phyloP scores from a whole-genome alignment of 495 filamentous ascomycete genomes.

The Neurospora sp. region DNA sequence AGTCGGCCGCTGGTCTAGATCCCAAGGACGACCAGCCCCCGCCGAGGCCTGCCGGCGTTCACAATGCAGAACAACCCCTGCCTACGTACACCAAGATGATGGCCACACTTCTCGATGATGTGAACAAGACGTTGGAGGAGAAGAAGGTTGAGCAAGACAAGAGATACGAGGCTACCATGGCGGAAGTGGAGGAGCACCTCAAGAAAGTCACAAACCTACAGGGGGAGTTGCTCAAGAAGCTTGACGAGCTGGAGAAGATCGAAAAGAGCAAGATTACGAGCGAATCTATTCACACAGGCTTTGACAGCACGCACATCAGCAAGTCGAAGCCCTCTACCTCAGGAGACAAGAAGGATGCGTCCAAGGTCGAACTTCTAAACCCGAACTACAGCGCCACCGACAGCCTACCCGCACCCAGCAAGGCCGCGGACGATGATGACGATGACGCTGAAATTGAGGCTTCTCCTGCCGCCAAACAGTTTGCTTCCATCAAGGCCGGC shows the following conservation, averaged over 20 bases:
- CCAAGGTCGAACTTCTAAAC: slow-evolving; percentile 73
- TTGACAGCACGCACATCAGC: slow-evolving; percentile 68
- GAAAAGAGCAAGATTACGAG: slow-evolving; percentile 89
- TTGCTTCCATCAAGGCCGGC: slow-evolving; percentile 65
- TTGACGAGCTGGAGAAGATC: slow-evolving; percentile 77
- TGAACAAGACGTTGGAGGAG: slow-evolving; percentile 80
- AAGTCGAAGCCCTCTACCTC: slow-evolving; percentile 41
- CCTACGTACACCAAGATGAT: slow-evolving; percentile 95
- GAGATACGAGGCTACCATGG: slow-evolving; percentile 60
- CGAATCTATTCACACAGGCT: slow-evolving; percentile 84
- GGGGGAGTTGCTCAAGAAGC: slow-evolving; percentile 56
- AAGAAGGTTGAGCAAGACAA: slow-evolving; percentile 45
- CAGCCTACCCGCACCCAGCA: slow-evolving; percentile 2
- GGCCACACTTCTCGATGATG: slow-evolving; percentile 80
- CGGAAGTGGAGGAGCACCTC: slow-evolving; percentile 65
- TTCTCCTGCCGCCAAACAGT: slow-evolving; percentile 63
- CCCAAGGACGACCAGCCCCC: slow-evolving; percentile 67
- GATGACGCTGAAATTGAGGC: slow-evolving; percentile 67
- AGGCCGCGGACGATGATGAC: slow-evolving; percentile 40
- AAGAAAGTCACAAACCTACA: slow-evolving; percentile 70
- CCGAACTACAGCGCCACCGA: slow-evolving; percentile 37
- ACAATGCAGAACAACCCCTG: slow-evolving; percentile 58
- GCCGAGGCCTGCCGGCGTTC: slow-evolving; percentile 61
- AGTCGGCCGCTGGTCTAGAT: slow-evolving; percentile 48
- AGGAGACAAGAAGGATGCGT: slow-evolving; percentile 32